Conservation (phyloP, 2,329 filamentous ascomycete species). For the Cryphonectria parasitica region DNA sequence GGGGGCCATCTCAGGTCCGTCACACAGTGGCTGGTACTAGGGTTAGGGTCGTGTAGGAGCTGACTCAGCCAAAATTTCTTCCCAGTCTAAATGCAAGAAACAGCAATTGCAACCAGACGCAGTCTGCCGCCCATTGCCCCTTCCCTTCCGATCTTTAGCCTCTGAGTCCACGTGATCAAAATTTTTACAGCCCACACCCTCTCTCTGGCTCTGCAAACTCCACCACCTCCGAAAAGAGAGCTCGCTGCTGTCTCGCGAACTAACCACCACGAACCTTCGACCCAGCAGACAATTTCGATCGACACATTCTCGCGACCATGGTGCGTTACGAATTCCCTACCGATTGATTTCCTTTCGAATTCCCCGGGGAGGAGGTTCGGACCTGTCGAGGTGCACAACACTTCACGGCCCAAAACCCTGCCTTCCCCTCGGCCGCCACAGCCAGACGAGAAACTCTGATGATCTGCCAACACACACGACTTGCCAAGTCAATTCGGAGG, state of each 20-base stretch:
- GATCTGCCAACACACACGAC: constrained; percentile 33
- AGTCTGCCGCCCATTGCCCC: background rate
- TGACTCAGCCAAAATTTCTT: background rate
- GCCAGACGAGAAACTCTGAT: constrained; percentile 6
- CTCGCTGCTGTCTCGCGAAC: constrained; percentile 22
- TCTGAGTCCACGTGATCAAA: constrained; percentile 16
- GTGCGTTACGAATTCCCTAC: constrained; percentile 26
- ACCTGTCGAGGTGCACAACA: constrained; percentile 9
- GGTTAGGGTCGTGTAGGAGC: background rate
- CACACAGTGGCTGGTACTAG: background rate
- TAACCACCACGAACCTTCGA: constrained; percentile 26
- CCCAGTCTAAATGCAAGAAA: background rate
- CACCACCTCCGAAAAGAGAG: constrained; percentile 21
- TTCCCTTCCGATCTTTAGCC: constrained; percentile 10
- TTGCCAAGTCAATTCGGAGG: background rate
- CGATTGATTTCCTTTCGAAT: constrained; percentile 20
- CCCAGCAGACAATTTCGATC: constrained; percentile 29
- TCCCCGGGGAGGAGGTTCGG: background rate
- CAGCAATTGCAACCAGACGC: background rate
- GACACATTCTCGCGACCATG: constrained; percentile 29
- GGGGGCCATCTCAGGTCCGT: constrained; percentile 6
- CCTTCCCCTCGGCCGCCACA: constrained; percentile 6
- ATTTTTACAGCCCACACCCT: constrained; percentile 15
- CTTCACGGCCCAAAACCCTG: constrained; percentile 4
- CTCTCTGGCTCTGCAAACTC: constrained; percentile 22